Percentiles rank a stretch among this genome's conserved stretches.
These are phyloP conservation scores for Aristolochia contorta DNA, from an alignment of 164 flowering plant genomes.

Conservation along the genomic window DNA sequence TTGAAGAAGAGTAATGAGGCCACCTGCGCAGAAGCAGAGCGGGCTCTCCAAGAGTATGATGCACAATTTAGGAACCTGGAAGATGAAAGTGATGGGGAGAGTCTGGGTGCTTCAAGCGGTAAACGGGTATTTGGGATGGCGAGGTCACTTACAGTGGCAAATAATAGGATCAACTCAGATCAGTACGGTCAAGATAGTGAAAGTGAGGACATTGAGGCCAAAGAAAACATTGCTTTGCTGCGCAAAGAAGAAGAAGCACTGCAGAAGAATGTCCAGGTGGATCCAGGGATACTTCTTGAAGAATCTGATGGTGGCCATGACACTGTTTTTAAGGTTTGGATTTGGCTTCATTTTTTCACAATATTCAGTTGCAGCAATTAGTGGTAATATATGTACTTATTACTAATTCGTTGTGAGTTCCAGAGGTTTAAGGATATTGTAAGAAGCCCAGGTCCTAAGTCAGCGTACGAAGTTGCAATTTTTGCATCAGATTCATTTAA, in stretches of 20 bases:
- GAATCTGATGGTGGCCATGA: conserved; percentile 32
- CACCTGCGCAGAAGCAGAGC: conserved; percentile 60
- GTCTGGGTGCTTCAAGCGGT: conserved; percentile 34
- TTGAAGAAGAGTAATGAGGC: conserved; percentile 56
- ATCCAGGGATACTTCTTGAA: conserved; percentile 29
- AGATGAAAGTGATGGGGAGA: conserved; percentile 20
- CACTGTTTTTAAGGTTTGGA: conserved; percentile 46
- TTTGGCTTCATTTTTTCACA: neutral
- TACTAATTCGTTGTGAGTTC: conserved; percentile 6
- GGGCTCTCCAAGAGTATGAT: conserved; percentile 73
- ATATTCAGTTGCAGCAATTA: neutral
- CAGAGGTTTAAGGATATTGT: conserved; percentile 60
- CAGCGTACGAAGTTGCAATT: conserved; percentile 68
- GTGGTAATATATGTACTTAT: neutral
- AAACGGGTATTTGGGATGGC: conserved; percentile 63
- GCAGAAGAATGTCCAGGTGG: conserved; percentile 28
- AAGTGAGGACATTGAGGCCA: conserved; percentile 42
- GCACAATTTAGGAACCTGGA: conserved; percentile 37
- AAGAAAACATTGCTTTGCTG: conserved; percentile 24
- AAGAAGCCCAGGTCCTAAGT: conserved; percentile 48
- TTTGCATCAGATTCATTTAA: conserved; percentile 56
- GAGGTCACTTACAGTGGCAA: conserved; percentile 26
- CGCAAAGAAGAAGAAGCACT: conserved; percentile 11
- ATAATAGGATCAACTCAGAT: conserved; percentile 19
- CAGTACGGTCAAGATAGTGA: conserved; percentile 36